Percentiles rank a stretch among this genome's conserved stretches.
phyloP scores from a whole-genome alignment of 352 stramenopile species.

The Phytophthora capsici region DNA sequence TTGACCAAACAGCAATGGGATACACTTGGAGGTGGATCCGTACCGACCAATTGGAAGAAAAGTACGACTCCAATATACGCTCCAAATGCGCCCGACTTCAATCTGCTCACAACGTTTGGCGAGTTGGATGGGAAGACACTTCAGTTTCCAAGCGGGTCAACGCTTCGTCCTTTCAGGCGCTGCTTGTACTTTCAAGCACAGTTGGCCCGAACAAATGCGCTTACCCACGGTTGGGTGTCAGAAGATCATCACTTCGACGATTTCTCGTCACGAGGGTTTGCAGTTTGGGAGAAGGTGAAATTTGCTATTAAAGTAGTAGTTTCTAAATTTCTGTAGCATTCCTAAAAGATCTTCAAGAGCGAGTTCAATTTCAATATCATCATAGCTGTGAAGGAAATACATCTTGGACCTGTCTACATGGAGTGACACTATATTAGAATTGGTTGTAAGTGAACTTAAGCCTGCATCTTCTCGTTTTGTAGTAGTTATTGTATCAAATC shows the following conservation, averaged over 20 bases:
- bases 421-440: too few species aligned
- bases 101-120: slow-evolving; percentile 19
- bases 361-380: too few species aligned
- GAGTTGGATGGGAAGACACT: slow-evolving; percentile 23
- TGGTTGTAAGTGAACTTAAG: too few species aligned
- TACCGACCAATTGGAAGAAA: slow-evolving; percentile 13
- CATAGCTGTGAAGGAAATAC: too few species aligned
- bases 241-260: slow-evolving; percentile 12
- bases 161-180: slow-evolving; percentile 2
- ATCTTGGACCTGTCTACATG: too few species aligned
- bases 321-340: too few species aligned
- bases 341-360: neutral
- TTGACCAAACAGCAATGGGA: slow-evolving; percentile 14
- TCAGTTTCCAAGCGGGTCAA: slow-evolving; percentile 12
- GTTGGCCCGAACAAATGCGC: slow-evolving; percentile 17
- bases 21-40: neutral
- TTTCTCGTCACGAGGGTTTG: slow-evolving; percentile 15
- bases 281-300: slow-evolving; percentile 15
- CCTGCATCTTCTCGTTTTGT: too few species aligned
- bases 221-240: neutral
- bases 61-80: slow-evolving; percentile 5
- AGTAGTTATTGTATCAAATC: too few species aligned
- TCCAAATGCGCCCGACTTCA: slow-evolving; percentile 11
- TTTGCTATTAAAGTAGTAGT: slow-evolving; percentile 10
- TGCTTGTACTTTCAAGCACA: slow-evolving; percentile 22